These are phyloP conservation scores for Penstemon eatonii DNA, from an alignment of 257 asterid genomes.

Conservation along the genomic window DNA sequence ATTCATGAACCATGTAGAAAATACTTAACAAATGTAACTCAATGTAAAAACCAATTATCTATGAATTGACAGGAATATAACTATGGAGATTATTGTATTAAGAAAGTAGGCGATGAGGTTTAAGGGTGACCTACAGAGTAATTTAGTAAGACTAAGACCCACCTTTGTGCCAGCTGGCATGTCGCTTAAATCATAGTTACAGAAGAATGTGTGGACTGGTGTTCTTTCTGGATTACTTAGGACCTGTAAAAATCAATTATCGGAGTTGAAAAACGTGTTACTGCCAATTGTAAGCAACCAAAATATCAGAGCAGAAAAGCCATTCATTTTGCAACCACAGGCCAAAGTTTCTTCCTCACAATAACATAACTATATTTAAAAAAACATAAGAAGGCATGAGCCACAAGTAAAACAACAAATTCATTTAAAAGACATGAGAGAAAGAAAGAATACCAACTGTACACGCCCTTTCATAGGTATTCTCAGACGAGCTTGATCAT, in stretches of 20 bases:
- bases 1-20: slow-evolving; percentile 14
- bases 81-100: not conserved
- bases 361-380: not conserved
- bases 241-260: slow-evolving; percentile 50
- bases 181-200: slow-evolving; percentile 87
- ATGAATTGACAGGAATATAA: slow-evolving; percentile 1
- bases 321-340: slow-evolving; percentile 15
- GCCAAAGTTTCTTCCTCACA: not conserved
- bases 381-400: not conserved
- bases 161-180: slow-evolving; percentile 98
- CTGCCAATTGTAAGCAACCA: slow-evolving; percentile 12
- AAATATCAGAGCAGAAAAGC: slow-evolving; percentile 7
- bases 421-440: not conserved
- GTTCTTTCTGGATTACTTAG: slow-evolving; percentile 95
- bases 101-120: slow-evolving; percentile 5
- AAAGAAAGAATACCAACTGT: slow-evolving; percentile 66
- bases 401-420: slow-evolving; percentile 3
- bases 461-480: slow-evolving; percentile 87
- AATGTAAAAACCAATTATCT: not conserved
- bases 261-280: slow-evolving; percentile 1
- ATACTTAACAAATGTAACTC: not conserved
- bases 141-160: slow-evolving; percentile 23
- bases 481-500: slow-evolving; percentile 60
- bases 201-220: slow-evolving; percentile 85
- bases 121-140: not conserved